A percentile compares a stretch with the other conserved stretches of the same genome.
phyloP scores from a whole-genome alignment of 148 eudicot genomes.

The Rhododendron ferrugineum region DNA sequence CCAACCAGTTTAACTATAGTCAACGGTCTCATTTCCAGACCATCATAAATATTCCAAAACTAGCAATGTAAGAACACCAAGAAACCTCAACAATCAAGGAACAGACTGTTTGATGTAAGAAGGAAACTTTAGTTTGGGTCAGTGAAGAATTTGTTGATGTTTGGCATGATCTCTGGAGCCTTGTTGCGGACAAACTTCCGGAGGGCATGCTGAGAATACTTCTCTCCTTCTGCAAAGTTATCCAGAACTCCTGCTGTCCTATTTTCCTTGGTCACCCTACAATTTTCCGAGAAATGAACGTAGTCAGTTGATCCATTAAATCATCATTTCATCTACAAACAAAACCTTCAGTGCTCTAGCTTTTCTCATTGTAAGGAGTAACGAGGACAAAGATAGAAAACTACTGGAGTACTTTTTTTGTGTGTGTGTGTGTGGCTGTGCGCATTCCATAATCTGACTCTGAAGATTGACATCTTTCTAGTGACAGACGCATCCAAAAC shows the following conservation, averaged over 20 bases:
- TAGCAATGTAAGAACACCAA: not conserved
- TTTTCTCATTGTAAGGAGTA: not conserved
- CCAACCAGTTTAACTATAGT: not conserved
- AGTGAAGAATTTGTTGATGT: slow-evolving; percentile 59
- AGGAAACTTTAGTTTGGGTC: slow-evolving; percentile 41
- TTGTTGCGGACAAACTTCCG: slow-evolving; percentile 65
- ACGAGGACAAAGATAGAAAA: not conserved
- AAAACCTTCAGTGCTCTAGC: not conserved
- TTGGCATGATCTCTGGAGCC: slow-evolving; percentile 80
- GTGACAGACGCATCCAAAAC: not conserved
- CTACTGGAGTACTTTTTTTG: not conserved
- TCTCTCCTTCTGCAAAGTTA: slow-evolving; percentile 66
- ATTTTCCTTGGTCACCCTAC: slow-evolving; percentile 76
- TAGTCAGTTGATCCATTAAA: not conserved
- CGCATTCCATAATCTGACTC: not conserved
- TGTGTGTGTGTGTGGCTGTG: not conserved
- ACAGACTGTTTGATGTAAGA: not conserved
- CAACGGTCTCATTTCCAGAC: not conserved
- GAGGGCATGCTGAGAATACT: slow-evolving; percentile 50
- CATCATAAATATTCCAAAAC: not conserved
- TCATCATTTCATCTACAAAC: not conserved
- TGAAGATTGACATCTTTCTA: not conserved
- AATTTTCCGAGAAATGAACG: not conserved
- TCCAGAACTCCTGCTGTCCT: slow-evolving; percentile 83
- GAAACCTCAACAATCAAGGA: not conserved